These are phyloP conservation scores for Phytopythium aichiense DNA, from an alignment of 352 stramenopile species.

Conservation along the genomic window DNA sequence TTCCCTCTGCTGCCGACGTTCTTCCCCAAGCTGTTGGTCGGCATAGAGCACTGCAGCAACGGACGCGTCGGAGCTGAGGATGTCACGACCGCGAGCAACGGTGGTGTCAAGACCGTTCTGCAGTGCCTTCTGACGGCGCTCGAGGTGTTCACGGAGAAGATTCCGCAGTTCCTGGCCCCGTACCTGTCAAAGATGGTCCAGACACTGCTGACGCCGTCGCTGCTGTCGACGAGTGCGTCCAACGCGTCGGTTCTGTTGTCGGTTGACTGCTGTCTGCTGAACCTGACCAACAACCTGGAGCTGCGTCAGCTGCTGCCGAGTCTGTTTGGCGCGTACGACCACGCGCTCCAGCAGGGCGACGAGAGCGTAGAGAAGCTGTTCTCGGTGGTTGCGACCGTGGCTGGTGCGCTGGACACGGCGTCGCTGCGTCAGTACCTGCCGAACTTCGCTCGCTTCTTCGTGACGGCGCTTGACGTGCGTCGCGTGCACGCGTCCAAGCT, in stretches of 20 bases:
- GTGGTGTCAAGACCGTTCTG: constrained; percentile 39
- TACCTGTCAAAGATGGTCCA: constrained; percentile 66
- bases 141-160: constrained; percentile 81
- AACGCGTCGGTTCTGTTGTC: constrained; percentile 44
- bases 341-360: constrained; percentile 48
- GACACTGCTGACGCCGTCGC: constrained; percentile 50
- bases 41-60: constrained; percentile 46
- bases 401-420: constrained; percentile 40
- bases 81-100: neutral
- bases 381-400: constrained; percentile 62
- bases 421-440: constrained; percentile 62
- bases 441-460: constrained; percentile 81
- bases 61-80: neutral
- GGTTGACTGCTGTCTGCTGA: constrained; percentile 58
- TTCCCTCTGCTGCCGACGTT: constrained; percentile 83
- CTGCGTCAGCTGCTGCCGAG: constrained; percentile 69
- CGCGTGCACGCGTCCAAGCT: constrained; percentile 58
- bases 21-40: constrained; percentile 70
- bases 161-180: constrained; percentile 75
- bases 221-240: constrained; percentile 24
- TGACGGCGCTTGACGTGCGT: constrained; percentile 68
- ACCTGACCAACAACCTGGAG: constrained; percentile 69
- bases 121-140: constrained; percentile 72
- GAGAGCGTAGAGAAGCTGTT: constrained; percentile 62
- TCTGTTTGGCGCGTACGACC: constrained; percentile 66